Conservation (phyloP, 163 green algal genomes). For the Chlorella variabilis region DNA sequence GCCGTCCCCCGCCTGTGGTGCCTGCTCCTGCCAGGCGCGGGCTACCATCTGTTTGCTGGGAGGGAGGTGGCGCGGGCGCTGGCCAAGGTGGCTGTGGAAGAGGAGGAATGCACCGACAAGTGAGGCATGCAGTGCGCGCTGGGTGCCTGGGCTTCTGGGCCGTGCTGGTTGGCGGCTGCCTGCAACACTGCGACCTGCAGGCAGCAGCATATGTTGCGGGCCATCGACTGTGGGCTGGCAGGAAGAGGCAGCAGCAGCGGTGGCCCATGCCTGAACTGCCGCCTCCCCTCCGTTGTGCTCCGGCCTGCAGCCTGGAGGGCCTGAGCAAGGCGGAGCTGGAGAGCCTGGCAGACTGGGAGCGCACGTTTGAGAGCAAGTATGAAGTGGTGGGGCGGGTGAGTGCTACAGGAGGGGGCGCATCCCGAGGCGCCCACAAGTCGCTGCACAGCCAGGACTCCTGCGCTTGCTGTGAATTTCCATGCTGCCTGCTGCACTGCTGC, state of each 20-base stretch:
- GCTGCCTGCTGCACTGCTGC: not conserved
- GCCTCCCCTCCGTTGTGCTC: not conserved
- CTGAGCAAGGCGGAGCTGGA: constrained; percentile 65
- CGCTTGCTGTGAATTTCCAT: not conserved
- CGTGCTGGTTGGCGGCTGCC: not conserved
- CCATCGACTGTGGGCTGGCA: too few relatives aligned
- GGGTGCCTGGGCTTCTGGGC: too few relatives aligned
- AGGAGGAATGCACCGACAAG: constrained; percentile 70
- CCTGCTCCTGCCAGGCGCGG: constrained; percentile 41
- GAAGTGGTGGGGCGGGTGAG: constrained; percentile 64
- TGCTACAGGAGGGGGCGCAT: too few relatives aligned
- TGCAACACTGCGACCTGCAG: too few relatives aligned
- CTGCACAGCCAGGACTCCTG: not conserved
- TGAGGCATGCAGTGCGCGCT: not conserved
- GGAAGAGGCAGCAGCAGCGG: too few relatives aligned
- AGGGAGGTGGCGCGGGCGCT: constrained; percentile 82
- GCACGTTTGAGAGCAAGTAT: constrained; percentile 86
- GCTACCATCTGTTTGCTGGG: constrained; percentile 78
- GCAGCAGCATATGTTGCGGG: too few relatives aligned
- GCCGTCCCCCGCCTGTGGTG: not conserved
- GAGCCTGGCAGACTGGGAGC: constrained; percentile 71
- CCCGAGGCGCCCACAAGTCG: not conserved
- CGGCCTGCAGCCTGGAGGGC: constrained; percentile 53
- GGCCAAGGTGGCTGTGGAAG: constrained; percentile 68
- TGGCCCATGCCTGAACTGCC: not conserved